phyloP scores from a whole-genome alignment of 495 filamentous ascomycete species.

The Evernia prunastri region DNA sequence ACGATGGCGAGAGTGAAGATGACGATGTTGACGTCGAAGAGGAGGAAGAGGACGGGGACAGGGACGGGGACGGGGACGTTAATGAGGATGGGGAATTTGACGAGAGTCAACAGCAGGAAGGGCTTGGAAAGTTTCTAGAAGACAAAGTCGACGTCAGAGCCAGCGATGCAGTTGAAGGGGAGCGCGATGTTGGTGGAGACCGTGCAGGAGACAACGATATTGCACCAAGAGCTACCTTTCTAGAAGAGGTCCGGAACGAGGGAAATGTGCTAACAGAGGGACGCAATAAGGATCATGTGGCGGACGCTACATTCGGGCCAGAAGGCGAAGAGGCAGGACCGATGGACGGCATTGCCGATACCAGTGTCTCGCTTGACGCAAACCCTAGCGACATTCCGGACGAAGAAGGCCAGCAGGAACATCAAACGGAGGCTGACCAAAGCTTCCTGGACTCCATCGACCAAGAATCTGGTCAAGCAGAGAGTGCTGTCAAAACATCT shows the following conservation, averaged over 20 bases:
- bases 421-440: slow-evolving; percentile 24
- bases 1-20: slow-evolving; percentile 21
- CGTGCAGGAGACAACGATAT: slow-evolving; percentile 28
- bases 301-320: background rate
- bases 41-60: slow-evolving; percentile 27
- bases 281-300: background rate
- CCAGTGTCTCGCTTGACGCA: background rate
- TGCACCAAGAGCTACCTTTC: slow-evolving; percentile 17
- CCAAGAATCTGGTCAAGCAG: background rate
- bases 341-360: slow-evolving; percentile 12
- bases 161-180: slow-evolving; percentile 28
- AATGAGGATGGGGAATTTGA: slow-evolving; percentile 28
- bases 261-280: slow-evolving; percentile 22
- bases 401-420: slow-evolving; percentile 17
- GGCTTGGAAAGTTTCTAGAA: slow-evolving; percentile 26
- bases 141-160: slow-evolving; percentile 22
- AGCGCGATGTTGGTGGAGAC: slow-evolving; percentile 21
- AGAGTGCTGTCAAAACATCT: background rate
- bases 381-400: background rate
- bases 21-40: slow-evolving; percentile 18
- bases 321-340: slow-evolving; percentile 5
- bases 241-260: background rate
- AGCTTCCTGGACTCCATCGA: slow-evolving; percentile 20
- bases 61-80: slow-evolving; percentile 25
- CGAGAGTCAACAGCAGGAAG: slow-evolving; percentile 26